A percentile compares a stretch with the other conserved stretches of the same genome.
Evolutionary conservation across 2,329 filamentous ascomycete species (phyloP).

Genomic region (Trichoderma pleuroti): DNA sequence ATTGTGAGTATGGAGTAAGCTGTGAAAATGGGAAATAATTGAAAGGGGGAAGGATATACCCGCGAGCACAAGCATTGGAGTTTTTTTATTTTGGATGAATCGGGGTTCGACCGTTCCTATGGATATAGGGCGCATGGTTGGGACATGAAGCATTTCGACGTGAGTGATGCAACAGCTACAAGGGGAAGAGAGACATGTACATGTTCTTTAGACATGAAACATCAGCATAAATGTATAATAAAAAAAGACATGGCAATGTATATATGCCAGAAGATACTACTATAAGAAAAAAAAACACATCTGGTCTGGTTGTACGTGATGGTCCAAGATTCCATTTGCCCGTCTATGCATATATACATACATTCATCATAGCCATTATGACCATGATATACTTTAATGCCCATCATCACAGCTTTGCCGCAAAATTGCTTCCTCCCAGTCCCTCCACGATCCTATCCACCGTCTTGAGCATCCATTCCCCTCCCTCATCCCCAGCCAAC

Average conservation of each 20-base stretch:
- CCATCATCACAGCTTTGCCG: constrained; percentile 21
- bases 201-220: neutral
- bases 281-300: neutral
- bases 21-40: neutral
- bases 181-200: neutral
- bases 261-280: neutral
- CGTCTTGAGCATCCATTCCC: constrained; percentile 44
- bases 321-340: neutral
- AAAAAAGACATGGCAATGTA: neutral
- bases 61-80: neutral
- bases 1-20: constrained; percentile 46
- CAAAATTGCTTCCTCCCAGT: constrained; percentile 44
- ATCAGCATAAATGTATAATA: neutral
- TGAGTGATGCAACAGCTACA: neutral
- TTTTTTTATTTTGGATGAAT: neutral
- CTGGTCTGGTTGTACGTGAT: neutral
- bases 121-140: neutral
- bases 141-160: neutral
- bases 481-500: constrained; percentile 45
- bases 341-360: neutral
- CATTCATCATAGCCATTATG: neutral
- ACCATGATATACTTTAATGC: neutral
- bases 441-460: constrained; percentile 45
- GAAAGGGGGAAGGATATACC: neutral
- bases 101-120: neutral